Conservation (phyloP, 2,329 filamentous ascomycete species). For the Fusarium drepaniforme region DNA sequence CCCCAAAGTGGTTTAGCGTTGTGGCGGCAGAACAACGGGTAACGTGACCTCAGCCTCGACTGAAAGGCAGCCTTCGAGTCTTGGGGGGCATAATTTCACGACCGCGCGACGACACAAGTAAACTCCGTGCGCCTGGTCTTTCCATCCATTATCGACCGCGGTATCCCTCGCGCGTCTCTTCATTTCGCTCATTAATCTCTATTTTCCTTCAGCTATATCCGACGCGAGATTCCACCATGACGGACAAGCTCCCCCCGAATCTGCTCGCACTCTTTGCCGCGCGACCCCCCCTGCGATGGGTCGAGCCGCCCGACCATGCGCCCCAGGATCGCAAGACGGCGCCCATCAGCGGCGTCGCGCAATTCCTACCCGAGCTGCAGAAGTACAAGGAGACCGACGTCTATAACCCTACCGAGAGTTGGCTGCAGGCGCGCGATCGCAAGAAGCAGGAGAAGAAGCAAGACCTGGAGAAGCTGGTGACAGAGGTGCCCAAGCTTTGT, state of each 20-base stretch:
- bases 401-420: conserved; percentile 89
- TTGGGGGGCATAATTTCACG: conserved; percentile 42
- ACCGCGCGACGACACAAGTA: conserved; percentile 39
- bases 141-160: conserved; percentile 18
- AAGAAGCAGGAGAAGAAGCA: conserved; percentile 84
- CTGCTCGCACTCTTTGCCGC: conserved; percentile 95
- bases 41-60: conserved; percentile 17
- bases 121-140: conserved; percentile 14
- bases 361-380: conserved; percentile 79
- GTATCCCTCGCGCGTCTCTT: conserved; percentile 23
- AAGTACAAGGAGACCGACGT: conserved; percentile 83
- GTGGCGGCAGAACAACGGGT: conserved; percentile 36
- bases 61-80: conserved; percentile 24
- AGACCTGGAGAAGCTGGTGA: conserved; percentile 71
- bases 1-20: conserved; percentile 44
- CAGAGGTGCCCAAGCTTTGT: conserved; percentile 76
- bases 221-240: conserved; percentile 71
- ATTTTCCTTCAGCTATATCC: conserved; percentile 3
- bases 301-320: conserved; percentile 84
- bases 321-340: conserved; percentile 85
- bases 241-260: conserved; percentile 94
- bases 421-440: conserved; percentile 88
- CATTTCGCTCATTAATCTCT: conserved; percentile 16
- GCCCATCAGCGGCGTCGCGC: conserved; percentile 78
- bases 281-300: conserved; percentile 90